phyloP scores from a whole-genome alignment of 1,284 basidiomycete species.

The Ceratobasidium sp. region DNA sequence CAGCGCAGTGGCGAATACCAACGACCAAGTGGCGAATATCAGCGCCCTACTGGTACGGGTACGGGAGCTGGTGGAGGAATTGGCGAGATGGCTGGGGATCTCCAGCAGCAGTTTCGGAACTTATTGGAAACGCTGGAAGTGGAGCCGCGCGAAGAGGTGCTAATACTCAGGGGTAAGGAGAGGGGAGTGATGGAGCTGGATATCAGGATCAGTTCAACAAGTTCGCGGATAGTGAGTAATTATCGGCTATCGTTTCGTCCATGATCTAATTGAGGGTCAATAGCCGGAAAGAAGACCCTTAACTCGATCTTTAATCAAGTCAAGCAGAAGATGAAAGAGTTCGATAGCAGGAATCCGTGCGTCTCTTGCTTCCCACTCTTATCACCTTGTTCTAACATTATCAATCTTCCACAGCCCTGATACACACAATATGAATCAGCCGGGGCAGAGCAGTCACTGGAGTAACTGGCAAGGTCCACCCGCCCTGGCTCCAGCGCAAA shows the following conservation, averaged over 20 bases:
- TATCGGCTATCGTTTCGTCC: neutral
- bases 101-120: constrained; percentile 42
- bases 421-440: constrained; percentile 40
- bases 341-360: constrained; percentile 59
- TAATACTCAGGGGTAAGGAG: constrained; percentile 74
- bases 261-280: neutral
- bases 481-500: too few relatives aligned
- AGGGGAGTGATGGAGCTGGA: constrained; percentile 53
- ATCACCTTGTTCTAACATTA: too few relatives aligned
- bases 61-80: constrained; percentile 35
- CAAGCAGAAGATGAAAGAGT: constrained; percentile 83
- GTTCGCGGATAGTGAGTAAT: constrained; percentile 77
- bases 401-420: constrained; percentile 36
- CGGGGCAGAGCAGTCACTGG: constrained; percentile 31
- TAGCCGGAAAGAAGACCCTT: constrained; percentile 83
- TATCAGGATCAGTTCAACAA: constrained; percentile 75
- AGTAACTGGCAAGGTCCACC: constrained; percentile 41
- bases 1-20: constrained; percentile 47
- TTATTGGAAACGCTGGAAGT: constrained; percentile 34
- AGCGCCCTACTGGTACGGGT: constrained; percentile 2
- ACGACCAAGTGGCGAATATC: constrained; percentile 37
- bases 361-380: neutral
- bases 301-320: constrained; percentile 77
- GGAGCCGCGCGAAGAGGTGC: constrained; percentile 49
- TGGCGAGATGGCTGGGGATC: constrained; percentile 37